phyloP scores from a whole-genome alignment of 345 rosid species.

The Syzygium oleosum region DNA sequence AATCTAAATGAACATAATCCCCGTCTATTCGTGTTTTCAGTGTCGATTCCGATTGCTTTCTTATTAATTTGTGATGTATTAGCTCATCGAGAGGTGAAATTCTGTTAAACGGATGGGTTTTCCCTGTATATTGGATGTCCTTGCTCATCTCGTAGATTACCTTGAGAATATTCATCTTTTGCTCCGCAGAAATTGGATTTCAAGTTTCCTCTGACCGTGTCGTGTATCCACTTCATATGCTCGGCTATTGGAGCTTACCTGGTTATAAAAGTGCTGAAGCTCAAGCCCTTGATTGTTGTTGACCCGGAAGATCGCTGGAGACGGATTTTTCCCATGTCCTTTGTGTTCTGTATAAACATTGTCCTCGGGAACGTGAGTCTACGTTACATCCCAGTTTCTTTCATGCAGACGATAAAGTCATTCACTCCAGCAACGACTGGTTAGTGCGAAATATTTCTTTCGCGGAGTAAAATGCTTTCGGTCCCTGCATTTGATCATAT shows the following conservation, averaged over 20 bases:
- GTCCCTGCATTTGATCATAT: neutral
- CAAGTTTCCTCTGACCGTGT: constrained; percentile 91
- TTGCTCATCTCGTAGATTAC: neutral
- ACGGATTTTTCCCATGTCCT: constrained; percentile 97
- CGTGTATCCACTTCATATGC: constrained; percentile 93
- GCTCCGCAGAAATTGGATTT: constrained; percentile 79
- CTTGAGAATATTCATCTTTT: neutral
- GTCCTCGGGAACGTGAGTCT: constrained; percentile 95
- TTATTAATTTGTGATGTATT: neutral
- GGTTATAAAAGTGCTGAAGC: constrained; percentile 78
- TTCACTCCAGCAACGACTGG: constrained; percentile 99
- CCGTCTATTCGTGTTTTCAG: neutral
- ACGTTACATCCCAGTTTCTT: constrained; percentile 94
- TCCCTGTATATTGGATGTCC: neutral
- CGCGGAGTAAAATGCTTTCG: neutral
- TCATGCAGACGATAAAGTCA: constrained; percentile 99
- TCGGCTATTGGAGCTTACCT: constrained; percentile 93
- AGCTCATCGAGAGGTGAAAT: neutral
- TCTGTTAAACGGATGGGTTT: neutral
- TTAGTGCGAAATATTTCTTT: constrained; percentile 8
- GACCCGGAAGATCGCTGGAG: constrained; percentile 96
- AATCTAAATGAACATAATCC: neutral
- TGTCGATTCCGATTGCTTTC: neutral
- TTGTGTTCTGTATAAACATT: constrained; percentile 92
- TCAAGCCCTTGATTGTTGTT: constrained; percentile 80